A percentile compares a stretch with the other conserved stretches of the same genome.
These are phyloP conservation scores for Bipolaris sorokiniana DNA, from an alignment of 2,329 filamentous ascomycete species.

Conservation along the genomic window DNA sequence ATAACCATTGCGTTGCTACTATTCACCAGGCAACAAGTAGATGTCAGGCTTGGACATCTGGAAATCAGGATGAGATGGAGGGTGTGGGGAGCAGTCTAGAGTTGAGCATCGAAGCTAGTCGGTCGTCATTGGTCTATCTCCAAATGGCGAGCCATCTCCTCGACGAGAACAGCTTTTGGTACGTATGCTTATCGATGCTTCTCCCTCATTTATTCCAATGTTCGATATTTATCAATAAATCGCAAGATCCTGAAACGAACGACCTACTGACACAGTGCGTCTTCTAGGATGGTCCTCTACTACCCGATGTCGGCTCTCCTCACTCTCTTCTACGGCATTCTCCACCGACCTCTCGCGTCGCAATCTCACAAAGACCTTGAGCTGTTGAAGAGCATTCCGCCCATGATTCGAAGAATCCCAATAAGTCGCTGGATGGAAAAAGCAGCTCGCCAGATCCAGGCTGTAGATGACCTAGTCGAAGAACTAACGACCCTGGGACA, in stretches of 20 bases:
- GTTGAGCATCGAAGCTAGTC: conserved; percentile 1
- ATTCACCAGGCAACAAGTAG: background rate
- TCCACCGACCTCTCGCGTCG: background rate
- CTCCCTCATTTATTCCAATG: background rate
- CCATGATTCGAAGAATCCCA: conserved; percentile 1
- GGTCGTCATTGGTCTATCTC: background rate
- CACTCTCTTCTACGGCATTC: background rate
- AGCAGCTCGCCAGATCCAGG: background rate
- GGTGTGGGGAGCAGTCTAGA: background rate
- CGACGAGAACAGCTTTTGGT: background rate
- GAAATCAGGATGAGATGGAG: background rate
- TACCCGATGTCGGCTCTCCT: conserved; percentile 1
- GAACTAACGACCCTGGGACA: background rate
- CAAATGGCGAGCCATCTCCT: conserved; percentile 1
- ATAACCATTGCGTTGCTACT: background rate
- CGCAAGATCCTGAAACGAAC: background rate
- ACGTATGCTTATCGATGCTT: background rate
- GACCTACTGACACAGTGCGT: background rate
- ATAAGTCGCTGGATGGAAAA: background rate
- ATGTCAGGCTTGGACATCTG: background rate
- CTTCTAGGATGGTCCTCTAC: background rate
- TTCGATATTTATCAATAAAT: background rate
- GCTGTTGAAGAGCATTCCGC: background rate
- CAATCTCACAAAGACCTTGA: background rate
- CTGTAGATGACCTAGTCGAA: background rate